A percentile compares a stretch with the other conserved stretches of the same genome.
These are phyloP conservation scores for Santalum album DNA, from an alignment of 164 flowering plant species.

Conservation along the genomic window DNA sequence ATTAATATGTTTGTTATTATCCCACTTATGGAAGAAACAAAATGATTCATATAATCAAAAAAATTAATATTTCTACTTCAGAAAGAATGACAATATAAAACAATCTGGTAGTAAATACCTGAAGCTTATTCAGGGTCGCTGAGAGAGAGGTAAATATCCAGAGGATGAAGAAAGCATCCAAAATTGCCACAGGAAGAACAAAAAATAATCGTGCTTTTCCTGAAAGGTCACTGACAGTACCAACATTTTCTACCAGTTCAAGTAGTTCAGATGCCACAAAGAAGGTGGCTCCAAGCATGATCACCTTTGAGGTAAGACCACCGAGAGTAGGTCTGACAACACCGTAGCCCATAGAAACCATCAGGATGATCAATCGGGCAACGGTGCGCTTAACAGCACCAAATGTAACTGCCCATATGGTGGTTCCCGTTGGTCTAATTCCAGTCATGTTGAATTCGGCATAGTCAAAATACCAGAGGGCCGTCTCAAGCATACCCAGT, in stretches of 20 bases:
- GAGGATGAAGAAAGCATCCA: constrained; percentile 94
- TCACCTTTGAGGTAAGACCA: constrained; percentile 92
- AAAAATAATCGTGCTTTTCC: constrained; percentile 87
- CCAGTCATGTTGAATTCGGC: constrained; percentile 84
- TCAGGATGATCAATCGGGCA: constrained; percentile 74
- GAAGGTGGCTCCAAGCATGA: constrained; percentile 88
- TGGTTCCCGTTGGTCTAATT: constrained; percentile 73
- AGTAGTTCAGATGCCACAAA: constrained; percentile 88
- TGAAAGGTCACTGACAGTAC: constrained; percentile 78
- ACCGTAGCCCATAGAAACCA: constrained; percentile 97
- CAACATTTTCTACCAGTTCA: constrained; percentile 91
- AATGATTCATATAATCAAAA: too few species aligned
- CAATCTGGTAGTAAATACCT: constrained; percentile 37
- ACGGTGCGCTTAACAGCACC: constrained; percentile 79
- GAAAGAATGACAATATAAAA: neutral
- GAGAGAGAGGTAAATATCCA: constrained; percentile 98
- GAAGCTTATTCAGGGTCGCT: constrained; percentile 87
- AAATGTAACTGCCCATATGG: constrained; percentile 94
- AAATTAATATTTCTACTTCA: too few species aligned
- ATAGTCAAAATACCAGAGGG: constrained; percentile 93
- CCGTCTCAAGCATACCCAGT: constrained; percentile 95
- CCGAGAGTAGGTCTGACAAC: constrained; percentile 97
- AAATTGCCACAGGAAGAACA: constrained; percentile 85
- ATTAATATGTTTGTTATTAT: too few species aligned
- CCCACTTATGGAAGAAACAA: too few species aligned